Evolutionary conservation across 768 basidiomycete species (phyloP), one percentile per base, ranked within the genome.

Genomic region (Lyophyllum decastes): DNA sequence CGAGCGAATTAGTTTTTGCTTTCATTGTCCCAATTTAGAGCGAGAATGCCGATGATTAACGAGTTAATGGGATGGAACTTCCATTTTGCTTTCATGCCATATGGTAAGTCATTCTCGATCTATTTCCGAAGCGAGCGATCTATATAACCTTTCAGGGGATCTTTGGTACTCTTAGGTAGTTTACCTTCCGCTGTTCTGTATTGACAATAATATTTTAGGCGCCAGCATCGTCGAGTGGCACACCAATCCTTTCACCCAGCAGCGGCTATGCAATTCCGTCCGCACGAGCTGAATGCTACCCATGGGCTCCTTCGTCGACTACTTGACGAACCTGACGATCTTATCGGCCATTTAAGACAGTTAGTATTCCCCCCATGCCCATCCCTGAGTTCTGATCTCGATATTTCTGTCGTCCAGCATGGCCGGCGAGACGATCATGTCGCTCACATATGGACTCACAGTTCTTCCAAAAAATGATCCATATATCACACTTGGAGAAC

Each of bases 371-470:
- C 3, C 16, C 24, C 27, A 25, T 38, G 21, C 33, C 4, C 2
- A n/a, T 33, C 30, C 30, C 4, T 2, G 35, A 38, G 35, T 16
- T 41, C 2, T n/a, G 2, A 4, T 41, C 17, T 19, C 16, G 4
- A n/a, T 41, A 4, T n/a, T 19, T 12, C n/a, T 14, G 12, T 4
- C 16, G 6, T 34, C 44, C 22, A 64, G 62, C 0, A 50, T 66
- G 55, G 57, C 66, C 2, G 64, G 72, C 9, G 70, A 67, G 14
- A 64, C 71, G 1, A 71, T 72, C 4, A 61, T 77, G 1, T 61
- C 62, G 24, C 62, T 74, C 25, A 69, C 66, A 6, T 78, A 78
- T 55, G 76, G 76, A 2, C 64, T 75, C 33, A 55, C 71, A 17
- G 60, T 73, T 8, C 58, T 64, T 17, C 60, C 67, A 4, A 58